These are phyloP conservation scores for Pecoramyces ruminantium DNA, from an alignment of 192 early-diverging fungal genomes.

Conservation along the genomic window DNA sequence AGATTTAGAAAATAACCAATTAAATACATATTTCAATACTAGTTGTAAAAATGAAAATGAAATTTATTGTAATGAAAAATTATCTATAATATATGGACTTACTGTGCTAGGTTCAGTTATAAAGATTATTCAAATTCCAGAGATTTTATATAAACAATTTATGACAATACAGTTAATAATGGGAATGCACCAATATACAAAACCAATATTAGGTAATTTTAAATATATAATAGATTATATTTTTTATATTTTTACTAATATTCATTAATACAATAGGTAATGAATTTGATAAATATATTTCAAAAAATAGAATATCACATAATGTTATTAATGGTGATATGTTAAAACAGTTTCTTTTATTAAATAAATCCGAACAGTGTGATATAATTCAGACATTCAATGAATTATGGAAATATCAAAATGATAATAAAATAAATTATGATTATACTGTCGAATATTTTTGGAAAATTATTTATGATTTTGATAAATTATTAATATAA, in stretches of 20 bases:
- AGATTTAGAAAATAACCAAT: neutral
- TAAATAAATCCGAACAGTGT: neutral
- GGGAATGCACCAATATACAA: neutral
- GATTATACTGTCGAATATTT: neutral
- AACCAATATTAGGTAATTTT: neutral
- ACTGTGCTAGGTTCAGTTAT: neutral
- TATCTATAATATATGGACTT: neutral
- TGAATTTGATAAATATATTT: neutral
- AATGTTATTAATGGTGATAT: neutral
- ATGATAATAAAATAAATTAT: neutral
- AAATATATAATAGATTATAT: too few species aligned
- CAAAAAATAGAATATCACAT: neutral
- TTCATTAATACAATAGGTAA: neutral
- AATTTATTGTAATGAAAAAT: neutral
- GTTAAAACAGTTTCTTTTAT: neutral
- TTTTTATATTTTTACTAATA: too few species aligned
- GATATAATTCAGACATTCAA: neutral
- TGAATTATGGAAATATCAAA: neutral
- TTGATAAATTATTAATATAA: neutral
- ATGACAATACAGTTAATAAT: neutral
- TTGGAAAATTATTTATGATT: neutral
- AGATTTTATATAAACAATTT: neutral
- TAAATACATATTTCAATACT: neutral
- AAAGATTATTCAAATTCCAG: neutral
- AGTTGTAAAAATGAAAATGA: neutral